These are phyloP conservation scores for Jackrogersella minutella DNA, from an alignment of 495 filamentous ascomycete genomes.

Conservation along the genomic window DNA sequence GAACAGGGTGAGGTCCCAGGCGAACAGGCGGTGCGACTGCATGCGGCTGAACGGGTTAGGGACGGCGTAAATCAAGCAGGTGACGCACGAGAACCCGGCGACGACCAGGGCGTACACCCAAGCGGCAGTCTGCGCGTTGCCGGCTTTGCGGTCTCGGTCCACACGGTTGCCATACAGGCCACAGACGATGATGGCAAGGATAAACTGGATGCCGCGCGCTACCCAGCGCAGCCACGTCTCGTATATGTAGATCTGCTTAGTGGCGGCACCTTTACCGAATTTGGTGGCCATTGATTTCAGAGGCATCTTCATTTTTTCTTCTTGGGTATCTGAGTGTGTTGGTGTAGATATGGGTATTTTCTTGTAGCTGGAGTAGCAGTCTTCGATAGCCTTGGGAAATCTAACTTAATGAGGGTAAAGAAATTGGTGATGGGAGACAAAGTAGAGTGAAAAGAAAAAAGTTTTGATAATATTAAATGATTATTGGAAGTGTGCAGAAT, in stretches of 20 bases:
- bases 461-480: constrained; percentile 21
- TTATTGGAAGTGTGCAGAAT: constrained; percentile 22
- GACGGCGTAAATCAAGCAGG: constrained; percentile 44
- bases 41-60: constrained; percentile 41
- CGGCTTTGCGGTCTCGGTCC: constrained; percentile 34
- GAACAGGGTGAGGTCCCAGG: constrained; percentile 47
- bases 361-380: not conserved
- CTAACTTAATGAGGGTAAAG: not conserved
- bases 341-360: not conserved
- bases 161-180: constrained; percentile 48
- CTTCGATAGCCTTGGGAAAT: not conserved
- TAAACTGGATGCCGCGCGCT: constrained; percentile 45
- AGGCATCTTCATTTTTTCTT: constrained; percentile 29
- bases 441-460: not conserved
- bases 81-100: constrained; percentile 42
- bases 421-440: not conserved
- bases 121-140: constrained; percentile 33
- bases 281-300: constrained; percentile 36
- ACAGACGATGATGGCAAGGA: constrained; percentile 46
- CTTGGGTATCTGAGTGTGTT: not conserved
- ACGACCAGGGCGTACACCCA: constrained; percentile 49
- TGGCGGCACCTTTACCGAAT: constrained; percentile 45
- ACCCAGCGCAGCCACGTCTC: constrained; percentile 45
- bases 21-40: constrained; percentile 41
- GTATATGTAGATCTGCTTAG: constrained; percentile 45